Evolutionary conservation across 2,329 filamentous ascomycete species (phyloP), one percentile per base, ranked within the genome.

Genomic region (Xylaria sp.): DNA sequence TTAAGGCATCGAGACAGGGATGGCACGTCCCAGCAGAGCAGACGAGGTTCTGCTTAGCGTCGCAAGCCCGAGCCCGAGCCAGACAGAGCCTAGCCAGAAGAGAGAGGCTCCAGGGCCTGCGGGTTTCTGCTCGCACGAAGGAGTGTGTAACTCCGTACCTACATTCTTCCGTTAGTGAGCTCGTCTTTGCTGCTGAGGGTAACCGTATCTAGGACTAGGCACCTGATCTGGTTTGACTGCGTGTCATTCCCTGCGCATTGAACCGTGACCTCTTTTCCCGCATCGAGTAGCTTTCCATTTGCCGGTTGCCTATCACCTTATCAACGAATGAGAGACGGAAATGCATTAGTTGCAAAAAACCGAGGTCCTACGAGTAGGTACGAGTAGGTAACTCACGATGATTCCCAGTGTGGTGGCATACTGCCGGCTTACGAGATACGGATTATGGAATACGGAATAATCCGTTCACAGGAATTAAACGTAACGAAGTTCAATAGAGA

Each of bases 171-270:
- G 5, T 6, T n/a, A 46, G 37, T 11, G 11, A 13, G 37, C 11
- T 42, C 8, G 9, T 13, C 37, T 9, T 42, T 13, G 23, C 23
- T 30, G 23, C 23, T 30, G 23, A 30, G 23, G 23, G 23, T 30
- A 30, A 30, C 37, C 11, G 37, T 42, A 42, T 13, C 9, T 10
- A 42, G 37, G 37, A 35, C 23, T 13, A 13, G 63, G 67, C 68
- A 70, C 68, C 69, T 70, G 69, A 70, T 68, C 67, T 64, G 68
- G 16, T 44, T 66, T 62, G 60, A 68, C 69, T 70, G 69, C 68
- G 69, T 70, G 69, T 70, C 69, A 70, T 70, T 67, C 66, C 66
- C 63, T n/a, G 37, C 16, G 18, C 18, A 18, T 16, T 49, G 16
- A 47, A 30, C 47, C 9, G 68, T 65, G 57, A 51, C 57, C 65